Conservation (phyloP, 306 rosid species). For the Vicia sativa region DNA sequence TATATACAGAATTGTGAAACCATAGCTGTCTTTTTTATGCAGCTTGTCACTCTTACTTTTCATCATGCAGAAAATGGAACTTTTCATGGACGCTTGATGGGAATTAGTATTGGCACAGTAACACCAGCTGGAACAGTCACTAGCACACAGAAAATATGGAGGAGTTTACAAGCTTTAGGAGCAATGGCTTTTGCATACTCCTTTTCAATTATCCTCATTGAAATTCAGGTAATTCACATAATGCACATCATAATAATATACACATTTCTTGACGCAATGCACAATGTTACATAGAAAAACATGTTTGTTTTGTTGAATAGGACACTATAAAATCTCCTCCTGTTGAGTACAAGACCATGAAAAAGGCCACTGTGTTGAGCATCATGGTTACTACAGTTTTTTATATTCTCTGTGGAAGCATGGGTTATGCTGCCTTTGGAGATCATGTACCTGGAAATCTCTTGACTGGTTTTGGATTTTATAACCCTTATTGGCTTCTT, state of each 20-base stretch:
- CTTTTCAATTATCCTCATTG: slow-evolving; percentile 70
- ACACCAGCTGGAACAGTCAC: slow-evolving; percentile 66
- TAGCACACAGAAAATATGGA: slow-evolving; percentile 67
- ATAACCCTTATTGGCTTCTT: slow-evolving; percentile 75
- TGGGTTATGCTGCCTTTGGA: slow-evolving; percentile 85
- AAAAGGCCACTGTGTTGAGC: slow-evolving; percentile 62
- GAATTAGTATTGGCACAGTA: slow-evolving; percentile 65
- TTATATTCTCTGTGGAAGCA: slow-evolving; percentile 70
- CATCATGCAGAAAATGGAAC: slow-evolving; percentile 51
- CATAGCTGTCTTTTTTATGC: not conserved
- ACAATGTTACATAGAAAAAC: not conserved
- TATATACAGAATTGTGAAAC: not conserved
- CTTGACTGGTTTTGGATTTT: slow-evolving; percentile 80
- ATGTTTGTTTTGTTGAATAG: slow-evolving; percentile 45
- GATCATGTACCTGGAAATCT: slow-evolving; percentile 71
- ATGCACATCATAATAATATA: not conserved
- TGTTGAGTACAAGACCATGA: slow-evolving; percentile 74
- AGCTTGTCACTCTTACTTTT: not conserved
- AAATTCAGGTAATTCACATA: slow-evolving; percentile 63
- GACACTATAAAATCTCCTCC: slow-evolving; percentile 77
- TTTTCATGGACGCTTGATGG: slow-evolving; percentile 66
- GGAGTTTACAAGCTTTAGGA: slow-evolving; percentile 73
- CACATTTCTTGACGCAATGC: not conserved
- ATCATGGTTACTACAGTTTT: slow-evolving; percentile 56
- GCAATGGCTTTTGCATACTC: slow-evolving; percentile 82